Conservation (phyloP, 768 basidiomycete species). For the Boletus bicolor region DNA sequence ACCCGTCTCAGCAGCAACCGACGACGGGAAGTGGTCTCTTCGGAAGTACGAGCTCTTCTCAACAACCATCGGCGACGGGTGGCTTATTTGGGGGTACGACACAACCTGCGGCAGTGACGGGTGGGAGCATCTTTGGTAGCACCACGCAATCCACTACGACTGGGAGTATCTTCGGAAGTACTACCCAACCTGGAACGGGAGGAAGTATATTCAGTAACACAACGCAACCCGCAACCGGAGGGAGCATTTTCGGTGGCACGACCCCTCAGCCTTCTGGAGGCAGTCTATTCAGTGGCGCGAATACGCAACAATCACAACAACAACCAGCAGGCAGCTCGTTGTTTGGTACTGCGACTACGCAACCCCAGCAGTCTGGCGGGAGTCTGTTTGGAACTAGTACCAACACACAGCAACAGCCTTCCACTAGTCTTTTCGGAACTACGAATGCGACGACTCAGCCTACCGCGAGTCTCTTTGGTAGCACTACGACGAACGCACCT, state of each 20-base stretch:
- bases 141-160: conserved; percentile 14
- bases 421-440: conserved; percentile 25
- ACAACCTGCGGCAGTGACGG: conserved; percentile 8
- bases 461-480: conserved; percentile 29
- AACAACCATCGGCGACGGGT: conserved; percentile 12
- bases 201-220: conserved; percentile 23
- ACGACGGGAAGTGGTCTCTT: conserved; percentile 17
- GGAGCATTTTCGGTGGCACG: conserved; percentile 20
- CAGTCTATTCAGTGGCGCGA: conserved; percentile 24
- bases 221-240: conserved; percentile 19
- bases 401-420: conserved; percentile 22
- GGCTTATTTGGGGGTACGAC: conserved; percentile 17
- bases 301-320: conserved; percentile 15
- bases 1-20: conserved; percentile 26
- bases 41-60: conserved; percentile 11
- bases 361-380: conserved; percentile 23
- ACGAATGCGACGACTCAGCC: conserved; percentile 15
- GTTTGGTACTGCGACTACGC: conserved; percentile 21
- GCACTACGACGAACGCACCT: conserved; percentile 17
- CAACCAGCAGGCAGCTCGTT: conserved; percentile 14
- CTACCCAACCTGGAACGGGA: conserved; percentile 7
- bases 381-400: conserved; percentile 15
- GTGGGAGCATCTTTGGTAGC: conserved; percentile 11
- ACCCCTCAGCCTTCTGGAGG: conserved; percentile 23
- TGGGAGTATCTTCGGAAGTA: conserved; percentile 12